Evolutionary conservation across 2,329 filamentous ascomycete genomes (phyloP).

Genomic region (Aaosphaeria pasadenensis): DNA sequence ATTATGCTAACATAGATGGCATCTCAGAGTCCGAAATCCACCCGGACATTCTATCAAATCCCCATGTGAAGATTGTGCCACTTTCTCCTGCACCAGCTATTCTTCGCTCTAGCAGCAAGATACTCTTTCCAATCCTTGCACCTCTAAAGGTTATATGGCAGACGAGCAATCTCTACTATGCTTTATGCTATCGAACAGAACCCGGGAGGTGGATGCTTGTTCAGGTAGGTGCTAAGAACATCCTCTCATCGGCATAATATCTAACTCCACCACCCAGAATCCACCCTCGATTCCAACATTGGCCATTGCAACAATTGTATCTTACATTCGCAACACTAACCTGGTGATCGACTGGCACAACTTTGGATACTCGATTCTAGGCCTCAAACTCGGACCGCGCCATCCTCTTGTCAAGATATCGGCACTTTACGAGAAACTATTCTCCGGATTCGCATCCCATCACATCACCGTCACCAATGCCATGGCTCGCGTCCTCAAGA

Average conservation of each 20-base stretch:
- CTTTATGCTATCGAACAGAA: slow-evolving; percentile 71
- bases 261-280: slow-evolving; percentile 56
- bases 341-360: slow-evolving; percentile 98
- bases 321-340: slow-evolving; percentile 72
- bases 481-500: slow-evolving; percentile 72
- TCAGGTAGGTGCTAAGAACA: slow-evolving; percentile 49
- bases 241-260: neutral
- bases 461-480: slow-evolving; percentile 88
- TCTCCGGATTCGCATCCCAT: slow-evolving; percentile 66
- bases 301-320: slow-evolving; percentile 68
- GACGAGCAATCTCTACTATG: slow-evolving; percentile 65
- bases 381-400: slow-evolving; percentile 56
- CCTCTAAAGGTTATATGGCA: slow-evolving; percentile 88
- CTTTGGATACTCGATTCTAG: slow-evolving; percentile 93
- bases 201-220: slow-evolving; percentile 83
- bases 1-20: neutral
- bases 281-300: slow-evolving; percentile 93
- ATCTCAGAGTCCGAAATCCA: slow-evolving; percentile 71
- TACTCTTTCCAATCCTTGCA: slow-evolving; percentile 74
- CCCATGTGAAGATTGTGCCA: slow-evolving; percentile 68
- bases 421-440: slow-evolving; percentile 70
- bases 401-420: slow-evolving; percentile 79
- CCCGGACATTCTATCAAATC: slow-evolving; percentile 68
- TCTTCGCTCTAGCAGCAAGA: slow-evolving; percentile 63
- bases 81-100: slow-evolving; percentile 65